Evolutionary conservation across 2,329 filamentous ascomycete genomes (phyloP), one percentile per base, ranked within the genome.

Genomic region (Grosmannia penicillata): DNA sequence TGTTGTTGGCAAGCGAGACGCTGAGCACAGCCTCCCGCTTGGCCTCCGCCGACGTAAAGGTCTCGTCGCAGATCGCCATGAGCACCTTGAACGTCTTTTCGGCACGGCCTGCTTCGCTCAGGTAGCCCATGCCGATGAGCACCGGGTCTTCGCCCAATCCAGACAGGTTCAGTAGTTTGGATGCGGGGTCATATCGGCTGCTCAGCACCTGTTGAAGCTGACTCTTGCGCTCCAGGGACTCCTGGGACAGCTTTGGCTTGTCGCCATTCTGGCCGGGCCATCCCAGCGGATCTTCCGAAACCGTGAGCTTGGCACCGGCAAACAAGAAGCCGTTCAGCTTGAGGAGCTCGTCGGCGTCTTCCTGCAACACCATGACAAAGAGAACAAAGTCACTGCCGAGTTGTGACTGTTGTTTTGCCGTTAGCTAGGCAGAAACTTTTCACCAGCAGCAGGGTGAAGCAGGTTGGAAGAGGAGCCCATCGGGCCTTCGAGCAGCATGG

Each of bases 81-180:
- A 96, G 67, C 2, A 83, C 89, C 37, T 82, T 83, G 60, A 96
- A 95, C 45, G 94, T 82, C 56, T 95, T 98, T 45, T 81, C 72
- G 33, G 82, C 76, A 1, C 77, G 78, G 4, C 78, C 75, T 42
- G 70, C 72, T 42, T 65, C 74, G 44, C 75, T 71, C 54, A 93
- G 86, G 51, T 89, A 81, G 27, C 82, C 82, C 57, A 86, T 76
- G 30, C 71, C 66, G 38, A 76, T 65, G 5, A 96, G 70, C 41
- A 78, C 72, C 2, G 74, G 61, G 50, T 96, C 89, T 34, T 71
- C 64, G 24, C 72, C 78, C 9, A 96, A 72, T 1, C 70, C 66
- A n/a, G 84, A 86, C 9, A 98, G 72, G 52, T 93, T 77, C 28
- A 96, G 70, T 1, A 95, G 63, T 57, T 93, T 94, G 37, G 66